Evolutionary conservation across 352 stramenopile genomes (phyloP), one percentile per base, ranked within the genome.

Genomic region (Phytophthora pluvialis): DNA sequence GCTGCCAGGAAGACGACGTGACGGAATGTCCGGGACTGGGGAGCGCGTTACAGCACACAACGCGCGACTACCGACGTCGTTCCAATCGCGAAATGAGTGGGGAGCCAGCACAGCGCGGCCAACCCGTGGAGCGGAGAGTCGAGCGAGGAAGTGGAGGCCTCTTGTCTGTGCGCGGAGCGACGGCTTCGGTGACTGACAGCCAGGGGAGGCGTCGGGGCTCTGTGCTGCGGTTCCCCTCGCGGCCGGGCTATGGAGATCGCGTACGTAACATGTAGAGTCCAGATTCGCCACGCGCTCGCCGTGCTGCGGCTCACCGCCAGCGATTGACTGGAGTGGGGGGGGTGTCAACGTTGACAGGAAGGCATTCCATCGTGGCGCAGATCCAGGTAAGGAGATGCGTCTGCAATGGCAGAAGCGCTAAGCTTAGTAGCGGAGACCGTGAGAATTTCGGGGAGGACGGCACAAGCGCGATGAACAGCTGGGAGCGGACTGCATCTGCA

Each of bases 221-320:
- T 67, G 42, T 32, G 21, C 45, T 53, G 39, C 13, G 40, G 51
- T 55, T 63, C 60, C 50, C 57, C 60, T 63, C 31, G 21, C 18
- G 58, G 26, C 40, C 52, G 28, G 65, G 43, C 47, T 70, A 61
- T 73, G 59, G 60, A 61, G 55, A 70, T 45, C 51, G 47, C 52
- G 47, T 61, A 55, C 50, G 66, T 70, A 73, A 66, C 36, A 46
- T n/a, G 58, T 73, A 73, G 53, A 73, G 53, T 67, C 43, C 21
- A 48, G 52, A 21, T 48, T 11, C 15, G 36, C 31, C 15, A 38
- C 10, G 26, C 16, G 40, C n/a, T 15, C 13, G 39, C n/a, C 16
- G 21, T 2, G 21, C 21, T 54, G 47, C 38, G 40, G 43, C 32
- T 59, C 38, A 32, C 18, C 25, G n/a, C 28, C 18, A 40, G 46